Percentiles rank a stretch among this genome's conserved stretches.
Evolutionary conservation across 2,329 filamentous ascomycete genomes (phyloP).

Genomic region (Cryphonectria japonica): DNA sequence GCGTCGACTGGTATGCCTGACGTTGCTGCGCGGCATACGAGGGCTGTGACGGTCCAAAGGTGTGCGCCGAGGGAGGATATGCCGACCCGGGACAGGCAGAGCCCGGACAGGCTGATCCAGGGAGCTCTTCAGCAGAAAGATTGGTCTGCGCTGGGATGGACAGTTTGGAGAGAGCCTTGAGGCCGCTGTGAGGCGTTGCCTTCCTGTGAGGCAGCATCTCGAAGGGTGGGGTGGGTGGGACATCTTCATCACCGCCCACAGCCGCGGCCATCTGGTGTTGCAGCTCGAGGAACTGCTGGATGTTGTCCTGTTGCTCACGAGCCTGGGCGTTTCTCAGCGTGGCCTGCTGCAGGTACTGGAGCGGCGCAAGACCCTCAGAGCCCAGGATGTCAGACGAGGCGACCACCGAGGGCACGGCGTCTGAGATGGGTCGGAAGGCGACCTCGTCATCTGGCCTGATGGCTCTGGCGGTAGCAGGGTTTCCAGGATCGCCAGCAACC

Average conservation of each 20-base stretch:
- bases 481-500: slow-evolving; percentile 78
- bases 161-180: slow-evolving; percentile 65
- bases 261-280: slow-evolving; percentile 61
- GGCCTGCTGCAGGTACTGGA: slow-evolving; percentile 74
- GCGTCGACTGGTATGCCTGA: slow-evolving; percentile 27
- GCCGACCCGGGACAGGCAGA: slow-evolving; percentile 34
- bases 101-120: slow-evolving; percentile 37
- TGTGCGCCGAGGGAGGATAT: slow-evolving; percentile 29
- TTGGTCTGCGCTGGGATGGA: slow-evolving; percentile 54
- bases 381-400: slow-evolving; percentile 91
- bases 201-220: slow-evolving; percentile 59
- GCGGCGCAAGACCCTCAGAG: slow-evolving; percentile 63
- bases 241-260: slow-evolving; percentile 56
- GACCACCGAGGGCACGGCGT: slow-evolving; percentile 79
- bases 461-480: slow-evolving; percentile 66
- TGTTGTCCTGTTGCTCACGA: slow-evolving; percentile 88
- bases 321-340: slow-evolving; percentile 70
- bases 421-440: slow-evolving; percentile 68
- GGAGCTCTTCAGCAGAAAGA: slow-evolving; percentile 29
- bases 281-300: slow-evolving; percentile 87
- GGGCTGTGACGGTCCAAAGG: slow-evolving; percentile 24
- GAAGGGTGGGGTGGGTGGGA: slow-evolving; percentile 72
- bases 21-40: slow-evolving; percentile 26
- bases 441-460: slow-evolving; percentile 58
- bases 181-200: slow-evolving; percentile 53